Evolutionary conservation across 148 eudicot species (phyloP).

Genomic region (Vaccinium myrtillus): DNA sequence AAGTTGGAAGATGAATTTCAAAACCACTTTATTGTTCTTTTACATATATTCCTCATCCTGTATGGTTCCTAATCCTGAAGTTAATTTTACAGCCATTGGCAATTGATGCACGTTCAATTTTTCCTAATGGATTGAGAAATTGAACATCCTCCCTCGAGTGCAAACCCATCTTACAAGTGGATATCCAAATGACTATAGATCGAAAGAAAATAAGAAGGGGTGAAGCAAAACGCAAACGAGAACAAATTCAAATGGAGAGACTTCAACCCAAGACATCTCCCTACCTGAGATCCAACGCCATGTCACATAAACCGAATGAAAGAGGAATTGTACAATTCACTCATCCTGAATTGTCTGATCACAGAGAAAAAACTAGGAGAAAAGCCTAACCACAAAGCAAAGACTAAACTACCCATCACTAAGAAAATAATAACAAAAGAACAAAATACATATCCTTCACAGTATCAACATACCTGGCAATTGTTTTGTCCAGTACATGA

Average conservation of each 20-base stretch:
- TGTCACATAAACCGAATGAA: background rate
- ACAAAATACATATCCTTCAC: background rate
- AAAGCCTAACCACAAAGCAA: background rate
- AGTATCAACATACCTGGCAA: conserved; percentile 43
- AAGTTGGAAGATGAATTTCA: too few species aligned
- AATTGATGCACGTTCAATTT: too few species aligned
- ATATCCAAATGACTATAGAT: background rate
- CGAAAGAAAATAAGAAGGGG: background rate
- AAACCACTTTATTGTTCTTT: too few species aligned
- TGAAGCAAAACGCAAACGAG: background rate
- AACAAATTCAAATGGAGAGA: background rate
- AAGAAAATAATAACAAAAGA: background rate
- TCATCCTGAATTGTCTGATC: background rate
- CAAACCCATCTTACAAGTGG: background rate
- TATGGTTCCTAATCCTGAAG: too few species aligned
- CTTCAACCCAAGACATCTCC: background rate
- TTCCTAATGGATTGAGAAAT: background rate
- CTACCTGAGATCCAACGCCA: background rate
- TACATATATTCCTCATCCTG: too few species aligned
- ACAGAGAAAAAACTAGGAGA: background rate
- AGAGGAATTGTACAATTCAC: background rate
- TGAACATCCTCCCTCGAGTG: background rate
- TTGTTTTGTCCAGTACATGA: conserved; percentile 54
- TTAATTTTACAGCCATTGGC: too few species aligned
- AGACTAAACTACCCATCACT: background rate